These are phyloP conservation scores for Pseudonitzschia pungens DNA, from an alignment of 108 stramenopile genomes.

Conservation along the genomic window DNA sequence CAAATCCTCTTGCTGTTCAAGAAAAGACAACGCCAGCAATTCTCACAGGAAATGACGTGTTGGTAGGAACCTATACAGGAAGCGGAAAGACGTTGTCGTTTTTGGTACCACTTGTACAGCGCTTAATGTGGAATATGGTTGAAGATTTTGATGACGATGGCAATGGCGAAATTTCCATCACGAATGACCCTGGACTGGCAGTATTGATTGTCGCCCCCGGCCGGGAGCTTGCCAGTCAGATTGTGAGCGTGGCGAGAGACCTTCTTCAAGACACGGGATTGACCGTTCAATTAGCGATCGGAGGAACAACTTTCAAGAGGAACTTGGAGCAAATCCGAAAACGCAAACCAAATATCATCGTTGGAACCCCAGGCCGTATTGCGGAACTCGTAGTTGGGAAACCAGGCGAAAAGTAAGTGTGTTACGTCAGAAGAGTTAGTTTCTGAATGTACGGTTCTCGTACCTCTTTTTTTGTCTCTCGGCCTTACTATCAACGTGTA, in stretches of 20 bases:
- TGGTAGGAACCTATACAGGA: constrained; percentile 85
- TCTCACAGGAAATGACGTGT: constrained; percentile 60
- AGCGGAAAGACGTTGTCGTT: constrained; percentile 85
- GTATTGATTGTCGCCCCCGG: constrained; percentile 84
- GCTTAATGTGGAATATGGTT: constrained; percentile 36
- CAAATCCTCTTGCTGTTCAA: constrained; percentile 70
- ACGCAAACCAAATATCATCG: constrained; percentile 71
- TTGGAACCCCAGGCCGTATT: constrained; percentile 86
- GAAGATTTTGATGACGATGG: constrained; percentile 22
- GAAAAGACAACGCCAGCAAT: constrained; percentile 65
- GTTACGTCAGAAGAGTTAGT: too few relatives aligned
- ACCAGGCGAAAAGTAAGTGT: constrained; percentile 66
- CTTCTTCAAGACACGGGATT: constrained; percentile 65
- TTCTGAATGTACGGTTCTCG: not conserved
- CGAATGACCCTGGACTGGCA: constrained; percentile 30
- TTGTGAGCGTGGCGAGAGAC: constrained; percentile 66
- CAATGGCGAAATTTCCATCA: constrained; percentile 5
- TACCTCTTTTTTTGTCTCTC: too few relatives aligned
- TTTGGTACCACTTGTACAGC: constrained; percentile 68
- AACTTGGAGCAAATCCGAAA: constrained; percentile 77
- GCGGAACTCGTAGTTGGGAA: constrained; percentile 81
- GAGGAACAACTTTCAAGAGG: constrained; percentile 73
- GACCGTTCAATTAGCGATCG: constrained; percentile 69
- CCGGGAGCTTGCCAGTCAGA: constrained; percentile 84
- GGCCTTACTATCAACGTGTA: too few relatives aligned